These are phyloP conservation scores for Carex arenaria DNA, from an alignment of 202 grass and related monocot species.

Conservation along the genomic window DNA sequence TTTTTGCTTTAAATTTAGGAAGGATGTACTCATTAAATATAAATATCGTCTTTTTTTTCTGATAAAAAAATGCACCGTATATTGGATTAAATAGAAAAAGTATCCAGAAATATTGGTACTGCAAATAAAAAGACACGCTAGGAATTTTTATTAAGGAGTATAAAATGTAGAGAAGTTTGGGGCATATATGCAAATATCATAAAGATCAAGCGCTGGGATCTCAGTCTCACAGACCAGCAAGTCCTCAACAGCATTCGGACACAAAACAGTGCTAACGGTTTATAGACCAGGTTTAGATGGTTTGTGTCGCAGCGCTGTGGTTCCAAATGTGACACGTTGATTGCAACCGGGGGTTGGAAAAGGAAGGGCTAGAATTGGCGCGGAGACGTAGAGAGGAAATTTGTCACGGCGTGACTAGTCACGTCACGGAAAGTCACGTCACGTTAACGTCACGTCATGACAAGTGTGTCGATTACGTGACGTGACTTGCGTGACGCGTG, in stretches of 20 bases:
- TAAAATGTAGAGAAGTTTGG: not conserved
- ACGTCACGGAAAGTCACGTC: no score
- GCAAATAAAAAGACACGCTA: not conserved
- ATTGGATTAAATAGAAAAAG: no score
- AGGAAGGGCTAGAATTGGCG: slow-evolving; percentile 1
- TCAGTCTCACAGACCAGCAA: not conserved
- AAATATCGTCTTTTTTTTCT: no score
- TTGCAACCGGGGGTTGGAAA: not conserved
- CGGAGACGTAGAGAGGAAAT: not conserved
- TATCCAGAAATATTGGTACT: no score
- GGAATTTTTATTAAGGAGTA: not conserved
- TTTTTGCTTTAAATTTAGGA: no score
- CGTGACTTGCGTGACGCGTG: no score
- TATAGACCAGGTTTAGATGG: not conserved
- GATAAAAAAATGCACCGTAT: no score
- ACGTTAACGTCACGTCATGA: no score
- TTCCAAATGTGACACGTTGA: slow-evolving; percentile 4
- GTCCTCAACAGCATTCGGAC: no score
- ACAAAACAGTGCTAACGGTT: not conserved
- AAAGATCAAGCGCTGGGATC: not conserved
- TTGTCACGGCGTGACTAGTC: no score
- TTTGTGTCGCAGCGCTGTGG: not conserved
- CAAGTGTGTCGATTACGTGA: no score
- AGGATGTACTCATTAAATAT: no score
- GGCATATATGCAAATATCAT: not conserved